Conservation (phyloP, 1,284 basidiomycete genomes). For the Taiwanofungus camphoratus region DNA sequence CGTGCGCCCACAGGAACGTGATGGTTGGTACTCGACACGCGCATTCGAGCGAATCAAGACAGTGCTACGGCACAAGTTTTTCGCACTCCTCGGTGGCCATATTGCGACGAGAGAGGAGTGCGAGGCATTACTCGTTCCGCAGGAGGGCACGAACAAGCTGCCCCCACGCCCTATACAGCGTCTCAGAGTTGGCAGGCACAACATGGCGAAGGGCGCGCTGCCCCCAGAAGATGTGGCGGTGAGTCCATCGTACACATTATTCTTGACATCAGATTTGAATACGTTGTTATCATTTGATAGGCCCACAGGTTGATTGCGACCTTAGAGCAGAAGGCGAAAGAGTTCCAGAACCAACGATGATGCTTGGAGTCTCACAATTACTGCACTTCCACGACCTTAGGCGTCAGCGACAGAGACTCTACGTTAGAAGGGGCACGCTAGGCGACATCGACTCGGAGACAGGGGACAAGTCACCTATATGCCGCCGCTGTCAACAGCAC, state of each 20-base stretch:
- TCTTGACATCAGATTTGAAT: neutral
- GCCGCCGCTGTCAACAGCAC: no score
- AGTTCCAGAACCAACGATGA: constrained; percentile 18
- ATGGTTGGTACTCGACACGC: constrained; percentile 80
- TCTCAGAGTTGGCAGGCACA: constrained; percentile 65
- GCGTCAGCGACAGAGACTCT: no score
- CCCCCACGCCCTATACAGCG: constrained; percentile 33
- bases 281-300: constrained; percentile 10
- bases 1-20: constrained; percentile 50
- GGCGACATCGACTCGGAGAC: no score
- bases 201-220: constrained; percentile 80
- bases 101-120: constrained; percentile 69
- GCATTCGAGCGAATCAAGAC: constrained; percentile 79
- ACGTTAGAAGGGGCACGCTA: no score
- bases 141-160: constrained; percentile 37
- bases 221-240: constrained; percentile 77
- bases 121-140: constrained; percentile 48
- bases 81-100: constrained; percentile 73
- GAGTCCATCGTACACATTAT: constrained; percentile 31
- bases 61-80: constrained; percentile 84
- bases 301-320: constrained; percentile 35
- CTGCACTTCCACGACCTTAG: no score
- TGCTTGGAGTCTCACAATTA: neutral
- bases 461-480: no score
- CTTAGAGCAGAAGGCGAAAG: constrained; percentile 53